These are phyloP conservation scores for Boeremia exigua DNA, from an alignment of 2,329 filamentous ascomycete genomes.

Conservation along the genomic window DNA sequence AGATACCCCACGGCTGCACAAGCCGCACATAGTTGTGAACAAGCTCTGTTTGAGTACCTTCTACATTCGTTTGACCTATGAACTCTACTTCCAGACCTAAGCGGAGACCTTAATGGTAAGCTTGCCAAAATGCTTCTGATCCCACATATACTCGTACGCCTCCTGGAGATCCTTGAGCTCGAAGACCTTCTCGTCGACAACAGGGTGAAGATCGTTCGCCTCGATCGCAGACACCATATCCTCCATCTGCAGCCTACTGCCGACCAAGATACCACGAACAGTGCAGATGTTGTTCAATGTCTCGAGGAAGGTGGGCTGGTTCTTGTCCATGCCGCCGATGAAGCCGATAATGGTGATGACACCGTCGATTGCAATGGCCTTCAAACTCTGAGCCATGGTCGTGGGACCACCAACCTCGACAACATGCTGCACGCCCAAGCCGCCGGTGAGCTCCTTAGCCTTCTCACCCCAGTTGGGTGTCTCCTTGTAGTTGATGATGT, in stretches of 20 bases:
- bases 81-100: neutral
- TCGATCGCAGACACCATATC: constrained; percentile 67
- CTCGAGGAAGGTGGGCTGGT: constrained; percentile 61
- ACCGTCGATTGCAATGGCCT: constrained; percentile 61
- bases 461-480: constrained; percentile 61
- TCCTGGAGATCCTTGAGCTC: constrained; percentile 59
- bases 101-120: constrained; percentile 40
- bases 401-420: constrained; percentile 70
- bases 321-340: constrained; percentile 57
- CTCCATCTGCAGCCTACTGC: constrained; percentile 61
- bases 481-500: constrained; percentile 64
- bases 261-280: constrained; percentile 64
- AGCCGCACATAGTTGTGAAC: constrained; percentile 1
- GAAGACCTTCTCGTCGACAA: constrained; percentile 65
- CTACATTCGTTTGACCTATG: neutral
- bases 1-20: constrained; percentile 10
- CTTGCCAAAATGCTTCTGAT: constrained; percentile 55
- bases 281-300: constrained; percentile 57
- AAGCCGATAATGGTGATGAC: constrained; percentile 63
- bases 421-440: constrained; percentile 66
- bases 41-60: neutral
- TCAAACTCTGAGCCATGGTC: constrained; percentile 62
- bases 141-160: constrained; percentile 57
- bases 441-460: constrained; percentile 58
- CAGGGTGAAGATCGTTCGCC: constrained; percentile 63